Base-by-base conservation (phyloP, 75 land plant genomes). In the Larix kaempferi region DNA sequence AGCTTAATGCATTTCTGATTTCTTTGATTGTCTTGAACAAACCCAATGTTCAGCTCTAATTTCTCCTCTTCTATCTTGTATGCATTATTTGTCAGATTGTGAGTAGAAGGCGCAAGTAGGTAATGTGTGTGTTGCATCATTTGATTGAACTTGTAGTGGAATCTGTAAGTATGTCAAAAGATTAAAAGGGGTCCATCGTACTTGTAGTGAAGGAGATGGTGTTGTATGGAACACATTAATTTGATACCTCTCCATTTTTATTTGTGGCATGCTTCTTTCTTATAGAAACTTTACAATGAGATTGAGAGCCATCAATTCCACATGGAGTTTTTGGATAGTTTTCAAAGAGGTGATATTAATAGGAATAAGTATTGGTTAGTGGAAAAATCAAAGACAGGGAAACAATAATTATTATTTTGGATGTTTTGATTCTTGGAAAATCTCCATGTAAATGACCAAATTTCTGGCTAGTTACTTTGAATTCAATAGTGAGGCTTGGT, bases 121-220 rank as follows among this genome's bases (percentile, higher is more conserved):
- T 21, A 84, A 82, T 73, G 85, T 83, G 5, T 84, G 85, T 71
- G 78, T 82, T 49, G 83, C 84, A 35, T 82, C 85, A 25, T 84
- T 84, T 60, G 85, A 84, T 44, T 84, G 85, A 84, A 69, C 86
- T 35, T 84, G 85, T 79, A 84, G 84, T 58, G 85, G 85, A n/a
- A 84, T 84, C 35, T 84, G 85, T 60, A 84, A 84, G 54, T 84
- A 84, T 15, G 85, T 71, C 4, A 84, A 84, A 69, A 84, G 75
- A 44, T 59, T 81, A 37, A 77, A 81, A 71, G 85, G 81, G 52
- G 79, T 84, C 0, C 85, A 84, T 58, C 79, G 35, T 19, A 10
- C 29, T 23, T 79, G 80, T 13, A 3, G 63, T 12, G 80, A 79
- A 58, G 80, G 58, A 26, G 80, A 77, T 29, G 80, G 62, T 2